Base-by-base conservation (phyloP, 768 basidiomycete species). In the Collybiopsis confluens region DNA sequence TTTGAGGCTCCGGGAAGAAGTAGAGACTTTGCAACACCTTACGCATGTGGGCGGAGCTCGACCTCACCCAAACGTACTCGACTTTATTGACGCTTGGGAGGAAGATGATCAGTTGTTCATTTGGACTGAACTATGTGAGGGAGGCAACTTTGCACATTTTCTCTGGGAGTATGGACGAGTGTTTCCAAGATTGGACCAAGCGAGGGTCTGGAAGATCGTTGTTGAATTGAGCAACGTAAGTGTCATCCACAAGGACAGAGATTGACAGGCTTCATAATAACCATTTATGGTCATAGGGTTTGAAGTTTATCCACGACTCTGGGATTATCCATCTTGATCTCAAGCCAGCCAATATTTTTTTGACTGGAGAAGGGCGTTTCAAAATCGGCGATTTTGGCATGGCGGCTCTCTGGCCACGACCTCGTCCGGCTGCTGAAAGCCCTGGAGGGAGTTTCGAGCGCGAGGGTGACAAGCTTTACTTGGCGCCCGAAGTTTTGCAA, bases 381-480 rank as follows among this genome's bases (percentile, higher is more conserved):
- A 93, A 92, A 73, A 93, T 99, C 66, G 96, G 96, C 7, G 97
- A 99, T 68, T 98, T 98, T 73, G 97, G 97, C 8, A 93, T 99
- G 86, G 95, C 96, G n/a, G 91, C 92, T 5, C 62, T 92, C 49
- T 95, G 92, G 89, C 92, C 93, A 1, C 75, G 93, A 36, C 72
- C 75, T 62, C 65, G 54, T 48, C 61, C 43, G 43, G 62, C 16
- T 60, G 61, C 11, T 60, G 68, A 30, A 68, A 62, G 9, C 72
- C n/a, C 70, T 46, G 68, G 66, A 7, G 62, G 71, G 49, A 79
- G 76, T 7, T 93, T 98, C 65, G 96, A 98, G 69, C 81, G 97
- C 15, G 97, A 99, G 68, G 97, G 97, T 4, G 97, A 99, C 70
- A 89, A 98, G 67, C 77, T 95, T 59, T 99, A 99, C 73, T 81